Evolutionary conservation across 2,329 filamentous ascomycete genomes (phyloP), one percentile per base, ranked within the genome.

Genomic region (Fusarium papillatum): DNA sequence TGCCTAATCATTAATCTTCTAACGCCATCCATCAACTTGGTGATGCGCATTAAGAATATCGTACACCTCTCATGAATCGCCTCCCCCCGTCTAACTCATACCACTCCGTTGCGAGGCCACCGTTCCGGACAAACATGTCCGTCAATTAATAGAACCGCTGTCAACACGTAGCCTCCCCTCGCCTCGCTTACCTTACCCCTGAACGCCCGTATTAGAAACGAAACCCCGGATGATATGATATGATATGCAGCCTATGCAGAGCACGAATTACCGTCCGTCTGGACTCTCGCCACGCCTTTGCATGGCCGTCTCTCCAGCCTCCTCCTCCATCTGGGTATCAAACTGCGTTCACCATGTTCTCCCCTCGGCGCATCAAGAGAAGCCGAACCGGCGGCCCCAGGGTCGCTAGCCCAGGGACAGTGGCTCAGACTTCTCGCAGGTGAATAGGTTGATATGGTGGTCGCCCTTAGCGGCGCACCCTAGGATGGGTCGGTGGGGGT

Each of bases 401-500:
- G 73, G 72, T 57, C 71, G 71, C 80, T 83, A 83, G 69, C 78
- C 80, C 72, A 78, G 73, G 76, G 74, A 70, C 73, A 79, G 55
- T 62, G 82, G 80, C 64, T 87, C 85, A 26, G 84, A 80, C 78
- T 88, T 88, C 72, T 91, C 90, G 84, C 94, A 95, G 38, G 91
- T 92, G 81, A 96, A 97, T 34, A 98, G 88, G 82, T 98, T 98
- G 80, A 99, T 93, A 82, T 98, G 95, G 71, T 96, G 92, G 82
- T 98, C 96, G 68, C 95, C 95, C 53, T 95, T 89, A 6, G 95
- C 95, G 2, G 96, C 94, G 80, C 94, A 97, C 41, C 95, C 96
- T 73, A 99, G 89, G 84, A 98, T 93, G 86, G 98, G 96, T 64
- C 94, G 92, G 84, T 99, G 97, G 1, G 97, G 97, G 85, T 99